These are phyloP conservation scores for Ustilago crameri DNA, from an alignment of 1,284 basidiomycete genomes.

Conservation along the genomic window DNA sequence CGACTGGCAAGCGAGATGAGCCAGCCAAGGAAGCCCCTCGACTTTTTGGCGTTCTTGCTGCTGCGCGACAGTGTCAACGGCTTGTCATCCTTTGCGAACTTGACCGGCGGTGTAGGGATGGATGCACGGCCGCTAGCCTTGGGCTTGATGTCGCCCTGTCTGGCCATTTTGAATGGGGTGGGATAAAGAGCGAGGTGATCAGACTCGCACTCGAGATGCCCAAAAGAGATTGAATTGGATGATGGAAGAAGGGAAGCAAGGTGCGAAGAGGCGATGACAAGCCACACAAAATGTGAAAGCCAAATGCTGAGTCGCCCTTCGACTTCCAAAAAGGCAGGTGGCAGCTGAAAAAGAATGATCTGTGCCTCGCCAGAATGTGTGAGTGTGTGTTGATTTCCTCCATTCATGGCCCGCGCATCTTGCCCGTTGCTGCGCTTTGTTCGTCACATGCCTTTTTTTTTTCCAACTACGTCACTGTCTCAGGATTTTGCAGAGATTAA, in stretches of 20 bases:
- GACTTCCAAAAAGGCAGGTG: not conserved
- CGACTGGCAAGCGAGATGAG: slow-evolving; percentile 39
- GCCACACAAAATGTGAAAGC: slow-evolving; percentile 2
- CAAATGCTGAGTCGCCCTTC: slow-evolving; percentile 22
- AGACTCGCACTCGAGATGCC: slow-evolving; percentile 8
- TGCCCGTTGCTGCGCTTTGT: not conserved
- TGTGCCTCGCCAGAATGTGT: not conserved
- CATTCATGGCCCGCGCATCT: slow-evolving; percentile 9
- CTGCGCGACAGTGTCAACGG: slow-evolving; percentile 11
- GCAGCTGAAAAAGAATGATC: not conserved
- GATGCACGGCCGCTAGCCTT: slow-evolving; percentile 32
- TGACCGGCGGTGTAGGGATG: slow-evolving; percentile 40
- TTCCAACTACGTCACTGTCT: not conserved
- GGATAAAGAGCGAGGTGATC: slow-evolving; percentile 10
- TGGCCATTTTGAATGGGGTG: slow-evolving; percentile 6
- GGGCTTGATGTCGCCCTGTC: slow-evolving; percentile 25
- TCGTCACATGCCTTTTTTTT: slow-evolving; percentile 3
- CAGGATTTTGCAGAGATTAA: not conserved
- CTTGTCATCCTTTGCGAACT: slow-evolving; percentile 28
- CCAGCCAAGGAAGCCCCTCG: slow-evolving; percentile 38
- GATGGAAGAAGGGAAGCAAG: slow-evolving; percentile 9
- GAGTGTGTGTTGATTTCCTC: not conserved
- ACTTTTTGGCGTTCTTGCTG: slow-evolving; percentile 14
- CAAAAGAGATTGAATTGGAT: slow-evolving; percentile 3
- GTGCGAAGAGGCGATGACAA: not conserved